Base-by-base conservation (phyloP, 768 basidiomycete genomes). In the Mycena pura region DNA sequence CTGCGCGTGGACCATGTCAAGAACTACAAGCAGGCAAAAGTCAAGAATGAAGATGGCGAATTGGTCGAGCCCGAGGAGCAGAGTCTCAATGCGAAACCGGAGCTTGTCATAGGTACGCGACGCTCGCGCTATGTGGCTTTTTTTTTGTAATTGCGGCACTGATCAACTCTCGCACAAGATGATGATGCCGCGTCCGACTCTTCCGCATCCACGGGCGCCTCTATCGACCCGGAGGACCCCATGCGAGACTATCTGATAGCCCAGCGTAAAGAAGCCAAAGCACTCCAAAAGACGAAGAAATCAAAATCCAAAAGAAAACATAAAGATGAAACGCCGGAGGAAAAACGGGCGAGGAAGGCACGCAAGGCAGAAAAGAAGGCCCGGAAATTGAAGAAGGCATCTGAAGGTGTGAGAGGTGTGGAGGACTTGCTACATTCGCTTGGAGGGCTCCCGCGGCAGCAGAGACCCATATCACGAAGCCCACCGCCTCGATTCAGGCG, bases 181-280 rank as follows among this genome's bases (percentile, higher is more conserved):
- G 84, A 78, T 21, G 84, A 73, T 39, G 82, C 73, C 1, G 83
- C 73, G 3, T 87, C 90, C 6, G 89, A 91, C 31, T 88, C 89
- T 5, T 89, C 90, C 2, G 87, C 78, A 15, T 83, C 84, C 3
- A 83, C 87, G 17, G 82, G 78, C 17, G 83, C 87, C 25, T 81
- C 85, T 9, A 91, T 97, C 57, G 96, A 99, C 73, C 93, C 92
- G 1, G 96, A 99, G 72, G 97, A 99, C 75, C 97, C 97, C 1
- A 99, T 99, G 97, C 86, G 90, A 27, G 96, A 95, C 62, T 99
- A 93, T 72, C 80, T 99, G 31, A 76, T 95, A 36, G 83, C 87
- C 1, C 85, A 96, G 72, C 83, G 84, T 68, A 85, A 78, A 66
- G 91, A 93, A 70, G 85, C 86, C 70, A 91, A 88, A 65, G 86